Evolutionary conservation across 2,329 filamentous ascomycete genomes (phyloP).

Genomic region (Pezicula radicicola): DNA sequence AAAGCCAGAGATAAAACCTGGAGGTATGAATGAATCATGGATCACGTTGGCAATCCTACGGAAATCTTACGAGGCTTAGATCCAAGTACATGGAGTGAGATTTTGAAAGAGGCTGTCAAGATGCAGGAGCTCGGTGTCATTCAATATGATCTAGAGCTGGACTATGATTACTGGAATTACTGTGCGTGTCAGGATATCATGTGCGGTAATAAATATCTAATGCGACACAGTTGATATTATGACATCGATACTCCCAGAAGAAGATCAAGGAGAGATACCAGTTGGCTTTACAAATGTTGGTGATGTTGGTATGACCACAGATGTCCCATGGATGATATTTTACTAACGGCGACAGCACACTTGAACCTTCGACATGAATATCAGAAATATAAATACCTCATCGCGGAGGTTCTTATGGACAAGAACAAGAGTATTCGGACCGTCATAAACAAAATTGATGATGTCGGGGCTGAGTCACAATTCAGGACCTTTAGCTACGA

Average conservation of each 20-base stretch:
- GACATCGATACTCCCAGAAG: constrained; percentile 73
- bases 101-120: constrained; percentile 65
- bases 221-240: constrained; percentile 63
- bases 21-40: constrained; percentile 33
- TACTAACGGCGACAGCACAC: constrained; percentile 56
- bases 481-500: constrained; percentile 95
- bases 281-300: constrained; percentile 85
- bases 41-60: not conserved
- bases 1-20: constrained; percentile 50
- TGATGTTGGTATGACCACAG: constrained; percentile 64
- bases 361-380: constrained; percentile 85
- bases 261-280: constrained; percentile 76
- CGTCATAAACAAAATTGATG: constrained; percentile 93
- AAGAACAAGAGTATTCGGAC: constrained; percentile 82
- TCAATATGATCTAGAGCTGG: constrained; percentile 71
- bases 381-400: constrained; percentile 79
- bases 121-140: constrained; percentile 67
- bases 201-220: not conserved
- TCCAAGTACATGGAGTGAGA: constrained; percentile 72
- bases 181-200: constrained; percentile 43
- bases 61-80: constrained; percentile 38
- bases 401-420: constrained; percentile 82
- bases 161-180: constrained; percentile 86
- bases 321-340: constrained; percentile 11
- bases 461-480: constrained; percentile 79